Percentiles rank a stretch among this genome's conserved stretches.
Conservation (phyloP, 371 early-diverging fungal genomes). For the Actinomortierella ambigua region DNA sequence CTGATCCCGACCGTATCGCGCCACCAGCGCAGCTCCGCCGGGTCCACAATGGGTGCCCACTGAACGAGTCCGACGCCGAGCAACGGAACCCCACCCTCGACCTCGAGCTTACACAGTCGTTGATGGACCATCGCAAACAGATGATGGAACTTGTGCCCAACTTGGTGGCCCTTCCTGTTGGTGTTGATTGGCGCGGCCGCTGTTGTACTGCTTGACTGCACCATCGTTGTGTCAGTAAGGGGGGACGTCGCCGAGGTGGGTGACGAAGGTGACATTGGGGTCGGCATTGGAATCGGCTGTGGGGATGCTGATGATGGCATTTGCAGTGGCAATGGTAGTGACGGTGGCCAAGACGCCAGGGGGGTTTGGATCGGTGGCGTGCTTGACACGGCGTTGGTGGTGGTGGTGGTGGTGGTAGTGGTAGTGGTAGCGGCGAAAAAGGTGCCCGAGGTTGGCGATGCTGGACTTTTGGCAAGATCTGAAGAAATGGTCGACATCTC, state of each 20-base stretch:
- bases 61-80: conserved; percentile 25
- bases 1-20: conserved; percentile 41
- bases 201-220: no score
- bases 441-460: no score
- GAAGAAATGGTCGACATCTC: no score
- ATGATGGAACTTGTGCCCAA: conserved; percentile 42
- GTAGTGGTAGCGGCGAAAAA: no score
- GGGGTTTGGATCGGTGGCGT: no score
- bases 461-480: no score
- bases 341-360: no score
- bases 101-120: conserved; percentile 33
- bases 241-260: conserved; percentile 6
- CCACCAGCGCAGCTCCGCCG: conserved; percentile 43
- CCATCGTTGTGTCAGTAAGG: background rate
- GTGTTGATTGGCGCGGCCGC: background rate
- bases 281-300: no score
- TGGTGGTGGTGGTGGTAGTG: no score
- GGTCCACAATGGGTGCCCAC: conserved; percentile 38
- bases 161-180: conserved; percentile 39
- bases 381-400: no score
- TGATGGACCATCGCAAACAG: conserved; percentile 40
- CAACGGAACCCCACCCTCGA: conserved; percentile 25
- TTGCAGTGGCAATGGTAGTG: no score
- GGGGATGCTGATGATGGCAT: no score
- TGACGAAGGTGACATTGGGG: background rate